Conservation (phyloP, 164 flowering plant genomes). For the Kalanchoe fedtschenkoi region DNA sequence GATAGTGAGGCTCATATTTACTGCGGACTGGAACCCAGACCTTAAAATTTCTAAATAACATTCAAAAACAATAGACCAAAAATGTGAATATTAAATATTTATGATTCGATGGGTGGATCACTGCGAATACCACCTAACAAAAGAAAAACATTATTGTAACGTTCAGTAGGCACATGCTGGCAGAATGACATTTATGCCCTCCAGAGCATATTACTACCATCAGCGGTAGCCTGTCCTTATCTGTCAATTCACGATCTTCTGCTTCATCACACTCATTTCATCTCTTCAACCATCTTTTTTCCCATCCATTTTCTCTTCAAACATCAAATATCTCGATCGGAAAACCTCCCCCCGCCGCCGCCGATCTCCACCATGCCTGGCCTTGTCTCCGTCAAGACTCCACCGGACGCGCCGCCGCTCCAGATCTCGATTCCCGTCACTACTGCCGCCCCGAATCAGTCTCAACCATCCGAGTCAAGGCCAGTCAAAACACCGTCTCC, state of each 20-base stretch:
- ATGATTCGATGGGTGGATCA: background rate
- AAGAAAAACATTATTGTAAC: background rate
- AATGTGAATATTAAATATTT: too few species aligned
- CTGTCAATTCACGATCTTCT: background rate
- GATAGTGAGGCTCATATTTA: too few species aligned
- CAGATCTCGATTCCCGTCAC: slow-evolving; percentile 33
- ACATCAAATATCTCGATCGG: background rate
- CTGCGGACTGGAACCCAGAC: too few species aligned
- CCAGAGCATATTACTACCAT: background rate
- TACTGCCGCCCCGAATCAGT: background rate
- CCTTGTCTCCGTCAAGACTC: slow-evolving; percentile 63
- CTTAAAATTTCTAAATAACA: too few species aligned
- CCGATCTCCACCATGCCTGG: slow-evolving; percentile 40
- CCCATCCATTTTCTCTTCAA: background rate
- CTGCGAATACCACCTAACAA: background rate
- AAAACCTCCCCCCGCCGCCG: background rate
- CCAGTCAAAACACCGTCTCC: slow-evolving; percentile 32
- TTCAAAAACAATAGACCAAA: too few species aligned
- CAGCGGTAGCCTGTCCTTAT: background rate
- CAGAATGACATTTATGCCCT: background rate
- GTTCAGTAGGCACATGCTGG: background rate
- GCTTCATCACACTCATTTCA: background rate
- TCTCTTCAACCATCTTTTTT: background rate
- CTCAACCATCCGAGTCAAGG: slow-evolving; percentile 3
- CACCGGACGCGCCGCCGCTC: slow-evolving; percentile 47